Base-by-base conservation (phyloP, 2,329 filamentous ascomycete species). In the Xylariaceae sp. region DNA sequence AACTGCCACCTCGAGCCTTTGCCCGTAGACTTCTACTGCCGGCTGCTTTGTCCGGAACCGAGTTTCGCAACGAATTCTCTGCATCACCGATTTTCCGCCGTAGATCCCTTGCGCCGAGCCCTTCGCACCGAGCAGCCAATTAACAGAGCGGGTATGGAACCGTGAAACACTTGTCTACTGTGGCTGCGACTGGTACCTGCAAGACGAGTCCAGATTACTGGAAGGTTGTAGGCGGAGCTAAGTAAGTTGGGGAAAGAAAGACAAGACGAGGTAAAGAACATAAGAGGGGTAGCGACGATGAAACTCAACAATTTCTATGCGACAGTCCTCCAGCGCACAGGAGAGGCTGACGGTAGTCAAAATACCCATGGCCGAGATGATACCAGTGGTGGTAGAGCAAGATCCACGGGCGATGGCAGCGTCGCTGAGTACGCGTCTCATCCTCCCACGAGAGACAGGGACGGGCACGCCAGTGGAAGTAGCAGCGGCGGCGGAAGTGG, bases 291-390 rank as follows among this genome's bases (percentile, higher is more conserved):
- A 6, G 31, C 31, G 37, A 41, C 18, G 18, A 47, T 41, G 44
- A 37, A 42, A 37, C 19, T 38, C 12, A 51, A 51, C 39, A 39
- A 44, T 48, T 60, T 58, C 44, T 53, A 54, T 42, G 56, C 55
- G 50, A 59, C 53, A 11, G 54, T 56, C 36, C 45, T 59, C 37
- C 53, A 54, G 35, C 48, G 43, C 16, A 40, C 38, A 34, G 41
- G 42, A 33, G 45, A 41, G 40, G 49, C 42, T 31, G 43, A 38
- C 32, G 41, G 46, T 34, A 42, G 45, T 16, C 38, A 41, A 9
- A 24, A 24, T 11, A 38, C 34, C 18, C 24, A 38, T n/a, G 38
- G 38, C 22, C 22, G 33, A 29, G 34, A 44, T 35, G 30, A 32
- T n/a, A 32, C 7, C 16, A 32, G 12, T 4, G 30, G 4, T 26